Conservation (phyloP, 2,329 filamentous ascomycete genomes). For the Aspergillus clavatus region DNA sequence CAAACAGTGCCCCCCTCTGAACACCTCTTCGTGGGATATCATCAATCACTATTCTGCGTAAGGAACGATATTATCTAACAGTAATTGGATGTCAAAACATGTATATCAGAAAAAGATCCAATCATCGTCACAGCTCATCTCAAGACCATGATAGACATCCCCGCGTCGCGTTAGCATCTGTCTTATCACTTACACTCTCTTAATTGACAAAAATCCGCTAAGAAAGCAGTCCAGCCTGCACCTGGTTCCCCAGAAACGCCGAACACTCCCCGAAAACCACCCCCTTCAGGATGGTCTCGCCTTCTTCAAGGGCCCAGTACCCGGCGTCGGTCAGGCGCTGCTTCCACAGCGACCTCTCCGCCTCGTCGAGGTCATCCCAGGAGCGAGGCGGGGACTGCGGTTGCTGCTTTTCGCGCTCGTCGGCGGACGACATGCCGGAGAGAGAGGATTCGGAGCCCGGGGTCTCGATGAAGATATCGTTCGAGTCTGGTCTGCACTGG, state of each 20-base stretch:
- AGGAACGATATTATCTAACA: too few species aligned
- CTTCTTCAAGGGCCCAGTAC: slow-evolving; percentile 74
- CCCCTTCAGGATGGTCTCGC: slow-evolving; percentile 69
- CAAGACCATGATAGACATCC: too few species aligned
- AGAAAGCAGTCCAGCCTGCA: neutral
- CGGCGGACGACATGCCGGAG: slow-evolving; percentile 3
- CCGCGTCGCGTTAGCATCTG: too few species aligned
- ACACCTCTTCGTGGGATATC: too few species aligned
- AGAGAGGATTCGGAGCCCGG: neutral
- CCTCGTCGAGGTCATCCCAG: slow-evolving; percentile 66
- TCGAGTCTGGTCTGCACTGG: neutral
- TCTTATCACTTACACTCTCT: too few species aligned
- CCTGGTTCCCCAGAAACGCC: neutral
- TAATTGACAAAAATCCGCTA: too few species aligned
- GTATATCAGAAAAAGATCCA: too few species aligned
- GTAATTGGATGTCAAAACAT: too few species aligned
- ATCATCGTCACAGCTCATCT: too few species aligned
- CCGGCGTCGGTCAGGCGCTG: slow-evolving; percentile 63
- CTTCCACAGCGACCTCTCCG: slow-evolving; percentile 66
- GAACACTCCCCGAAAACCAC: slow-evolving; percentile 65
- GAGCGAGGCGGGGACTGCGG: slow-evolving; percentile 28
- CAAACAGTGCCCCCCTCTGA: too few species aligned
- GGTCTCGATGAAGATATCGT: neutral
- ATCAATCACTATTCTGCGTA: too few species aligned
- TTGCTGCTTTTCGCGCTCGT: slow-evolving; percentile 11